Base-by-base conservation (phyloP, 495 filamentous ascomycete genomes). In the Xylaria castorea region DNA sequence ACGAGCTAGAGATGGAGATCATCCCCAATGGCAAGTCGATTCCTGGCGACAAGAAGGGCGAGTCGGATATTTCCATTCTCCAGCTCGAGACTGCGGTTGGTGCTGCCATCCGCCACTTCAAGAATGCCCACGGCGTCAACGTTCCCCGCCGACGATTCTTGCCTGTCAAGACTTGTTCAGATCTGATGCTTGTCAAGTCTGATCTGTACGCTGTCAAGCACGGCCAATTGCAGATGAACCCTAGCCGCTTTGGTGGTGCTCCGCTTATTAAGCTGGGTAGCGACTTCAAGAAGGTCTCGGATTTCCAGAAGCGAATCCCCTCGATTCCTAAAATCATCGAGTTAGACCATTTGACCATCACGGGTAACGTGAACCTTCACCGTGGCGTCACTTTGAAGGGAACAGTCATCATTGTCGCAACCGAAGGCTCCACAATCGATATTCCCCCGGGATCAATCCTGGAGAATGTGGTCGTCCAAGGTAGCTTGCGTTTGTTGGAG, bases 211-310 rank as follows among this genome's bases (percentile, higher is more conserved):
- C 94, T n/a, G 89, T 99, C 76, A 94, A 98, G 91, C 96, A 99
- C 85, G 96, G 96, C 78, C 95, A 98, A 85, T 89, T 99, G 71
- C 86, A 97, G 78, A 97, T 99, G 85, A 96, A 97, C 89, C 90
- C 93, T 72, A 93, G 89, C 88, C 93, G 96, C 75, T 98, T 99
- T 82, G 96, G 97, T 74, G 94, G 95, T 74, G 97, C 97, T n/a
- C 96, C 96, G 70, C 89, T 99, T 76, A 98, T 99, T 88, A 99
- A 99, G 91, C 93, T 99, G 46, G 96, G 96, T 75, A 91, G 87
- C 76, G 96, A 99, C 89, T 99, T 98, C 90, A 99, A 99, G 92
- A 99, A 99, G 90, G 96, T 99, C 42, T 98, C 95, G 22, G 95
- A 97, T 85, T 99, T 99, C 91, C 95, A 98, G 89, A 94, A 97